A percentile compares a stretch with the other conserved stretches of the same genome.
Evolutionary conservation across 2,329 filamentous ascomycete species (phyloP).

Genomic region (Xylariaceae sp.): DNA sequence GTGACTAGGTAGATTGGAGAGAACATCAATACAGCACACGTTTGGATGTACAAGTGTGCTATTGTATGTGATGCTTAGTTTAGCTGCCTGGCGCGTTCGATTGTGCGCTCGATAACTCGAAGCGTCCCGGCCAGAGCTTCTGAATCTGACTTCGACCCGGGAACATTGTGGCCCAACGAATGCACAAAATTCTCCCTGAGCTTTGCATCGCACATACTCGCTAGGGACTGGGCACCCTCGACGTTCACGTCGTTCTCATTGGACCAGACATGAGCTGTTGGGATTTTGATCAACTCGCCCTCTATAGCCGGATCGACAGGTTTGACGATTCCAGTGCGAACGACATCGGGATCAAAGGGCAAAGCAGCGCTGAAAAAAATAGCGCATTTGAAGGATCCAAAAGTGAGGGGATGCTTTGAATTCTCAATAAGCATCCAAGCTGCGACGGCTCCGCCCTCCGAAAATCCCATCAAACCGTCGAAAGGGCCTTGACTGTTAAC

Average conservation of each 20-base stretch:
- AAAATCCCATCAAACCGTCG: slow-evolving; percentile 43
- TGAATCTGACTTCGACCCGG: slow-evolving; percentile 36
- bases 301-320: slow-evolving; percentile 37
- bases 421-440: slow-evolving; percentile 43
- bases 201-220: slow-evolving; percentile 32
- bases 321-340: slow-evolving; percentile 34
- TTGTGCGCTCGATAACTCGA: slow-evolving; percentile 38
- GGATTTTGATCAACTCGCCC: slow-evolving; percentile 36
- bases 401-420: slow-evolving; percentile 32
- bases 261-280: slow-evolving; percentile 41
- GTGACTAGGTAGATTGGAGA: not conserved
- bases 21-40: not conserved
- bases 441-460: slow-evolving; percentile 41
- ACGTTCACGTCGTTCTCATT: slow-evolving; percentile 25
- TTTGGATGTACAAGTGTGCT: too few species aligned
- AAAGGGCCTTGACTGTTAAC: slow-evolving; percentile 38
- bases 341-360: slow-evolving; percentile 39
- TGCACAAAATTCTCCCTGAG: slow-evolving; percentile 37
- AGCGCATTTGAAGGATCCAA: slow-evolving; percentile 40
- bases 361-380: slow-evolving; percentile 42
- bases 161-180: slow-evolving; percentile 37
- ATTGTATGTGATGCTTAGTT: too few species aligned
- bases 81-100: slow-evolving; percentile 32
- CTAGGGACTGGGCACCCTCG: slow-evolving; percentile 29
- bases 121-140: slow-evolving; percentile 33